Evolutionary conservation across 768 basidiomycete genomes (phyloP).

Genomic region (Leucogyrophana mollusca): DNA sequence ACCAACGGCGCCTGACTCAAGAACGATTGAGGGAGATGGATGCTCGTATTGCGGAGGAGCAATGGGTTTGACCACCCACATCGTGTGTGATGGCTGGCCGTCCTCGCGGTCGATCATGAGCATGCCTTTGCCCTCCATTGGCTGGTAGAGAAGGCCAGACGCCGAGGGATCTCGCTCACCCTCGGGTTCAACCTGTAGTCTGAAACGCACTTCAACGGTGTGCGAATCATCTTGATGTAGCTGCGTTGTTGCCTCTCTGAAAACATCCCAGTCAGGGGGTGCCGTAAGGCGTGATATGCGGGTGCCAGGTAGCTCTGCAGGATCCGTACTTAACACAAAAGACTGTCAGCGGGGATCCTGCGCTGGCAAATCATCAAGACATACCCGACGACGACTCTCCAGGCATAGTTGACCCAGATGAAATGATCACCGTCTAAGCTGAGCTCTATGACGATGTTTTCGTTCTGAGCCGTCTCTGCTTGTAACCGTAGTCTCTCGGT

Average conservation of each 20-base stretch:
- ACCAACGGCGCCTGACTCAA: constrained; percentile 45
- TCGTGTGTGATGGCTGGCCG: constrained; percentile 87
- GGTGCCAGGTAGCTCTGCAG: constrained; percentile 72
- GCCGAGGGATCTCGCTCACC: constrained; percentile 52
- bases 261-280: constrained; percentile 76
- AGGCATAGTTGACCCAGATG: constrained; percentile 95
- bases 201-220: constrained; percentile 91
- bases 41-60: constrained; percentile 68
- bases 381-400: constrained; percentile 89
- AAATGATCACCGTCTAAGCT: constrained; percentile 93
- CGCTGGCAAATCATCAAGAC: constrained; percentile 24
- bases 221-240: constrained; percentile 90
- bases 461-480: constrained; percentile 93
- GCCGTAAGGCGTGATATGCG: constrained; percentile 82
- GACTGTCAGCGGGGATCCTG: constrained; percentile 8
- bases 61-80: constrained; percentile 95
- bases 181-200: constrained; percentile 71
- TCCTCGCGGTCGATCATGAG: constrained; percentile 93
- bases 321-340: constrained; percentile 62
- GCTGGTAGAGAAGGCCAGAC: constrained; percentile 60
- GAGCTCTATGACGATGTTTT: constrained; percentile 95
- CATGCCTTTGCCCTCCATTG: constrained; percentile 98
- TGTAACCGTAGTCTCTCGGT: constrained; percentile 86
- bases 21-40: constrained; percentile 57
- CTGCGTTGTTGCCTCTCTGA: constrained; percentile 81